phyloP scores from a whole-genome alignment of 106 monocot species.

The Platanthera zijinensis region DNA sequence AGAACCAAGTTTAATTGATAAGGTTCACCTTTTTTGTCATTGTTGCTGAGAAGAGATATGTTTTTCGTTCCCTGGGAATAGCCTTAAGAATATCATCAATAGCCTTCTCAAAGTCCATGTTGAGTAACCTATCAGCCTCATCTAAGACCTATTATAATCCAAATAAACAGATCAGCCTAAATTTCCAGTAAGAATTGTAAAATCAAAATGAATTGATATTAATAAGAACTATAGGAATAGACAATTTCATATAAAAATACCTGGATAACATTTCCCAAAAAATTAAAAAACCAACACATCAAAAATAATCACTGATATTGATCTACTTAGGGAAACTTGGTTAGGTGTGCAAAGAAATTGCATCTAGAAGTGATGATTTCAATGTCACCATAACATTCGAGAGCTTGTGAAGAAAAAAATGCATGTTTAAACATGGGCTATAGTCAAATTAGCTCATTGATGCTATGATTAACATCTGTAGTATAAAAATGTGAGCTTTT shows the following conservation, averaged over 20 bases:
- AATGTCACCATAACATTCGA: no score
- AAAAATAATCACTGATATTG: background rate
- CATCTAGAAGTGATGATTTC: background rate
- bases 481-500: no score
- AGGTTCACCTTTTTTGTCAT: conserved; percentile 89
- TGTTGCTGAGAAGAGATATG: conserved; percentile 92
- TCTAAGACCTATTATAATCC: conserved; percentile 59
- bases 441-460: no score
- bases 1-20: background rate
- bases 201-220: background rate
- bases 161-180: background rate
- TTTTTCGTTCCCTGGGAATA: conserved; percentile 78
- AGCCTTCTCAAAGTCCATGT: conserved; percentile 87
- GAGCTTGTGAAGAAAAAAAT: background rate
- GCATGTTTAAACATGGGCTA: background rate
- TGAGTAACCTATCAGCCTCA: conserved; percentile 91
- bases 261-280: background rate
- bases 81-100: conserved; percentile 32
- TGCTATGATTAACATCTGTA: no score
- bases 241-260: no score
- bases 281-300: background rate
- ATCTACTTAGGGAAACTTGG: background rate
- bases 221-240: background rate
- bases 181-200: background rate
- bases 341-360: background rate